Percentiles rank a stretch among this genome's conserved stretches.
These are phyloP conservation scores for Cryphonectria parasitica DNA, from an alignment of 2,329 filamentous ascomycete species.

Conservation along the genomic window DNA sequence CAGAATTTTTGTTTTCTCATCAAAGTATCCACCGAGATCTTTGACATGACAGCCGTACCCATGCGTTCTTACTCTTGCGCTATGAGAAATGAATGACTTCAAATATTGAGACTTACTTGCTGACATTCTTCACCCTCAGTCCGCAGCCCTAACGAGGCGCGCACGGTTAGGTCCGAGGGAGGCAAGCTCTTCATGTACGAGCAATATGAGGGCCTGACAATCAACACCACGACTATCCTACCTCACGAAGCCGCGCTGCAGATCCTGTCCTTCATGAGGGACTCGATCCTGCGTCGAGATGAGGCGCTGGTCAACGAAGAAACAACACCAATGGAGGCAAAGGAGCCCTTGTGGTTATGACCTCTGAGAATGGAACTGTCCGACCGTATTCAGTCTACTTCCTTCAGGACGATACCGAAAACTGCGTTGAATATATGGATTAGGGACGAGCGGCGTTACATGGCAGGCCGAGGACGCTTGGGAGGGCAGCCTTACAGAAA, in stretches of 20 bases:
- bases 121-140: slow-evolving; percentile 16
- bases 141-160: slow-evolving; percentile 29
- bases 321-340: slow-evolving; percentile 26
- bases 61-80: not conserved
- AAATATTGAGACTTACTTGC: not conserved
- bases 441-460: not conserved
- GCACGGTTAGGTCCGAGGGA: slow-evolving; percentile 27
- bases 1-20: not conserved
- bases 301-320: slow-evolving; percentile 28
- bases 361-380: not conserved
- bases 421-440: not conserved
- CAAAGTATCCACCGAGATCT: not conserved
- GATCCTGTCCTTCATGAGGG: slow-evolving; percentile 36
- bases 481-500: not conserved
- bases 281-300: slow-evolving; percentile 31
- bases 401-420: not conserved
- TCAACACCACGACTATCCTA: slow-evolving; percentile 35
- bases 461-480: not conserved
- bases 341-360: slow-evolving; percentile 27
- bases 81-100: not conserved
- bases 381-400: not conserved
- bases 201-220: slow-evolving; percentile 29
- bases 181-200: slow-evolving; percentile 26
- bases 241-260: slow-evolving; percentile 35
- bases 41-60: not conserved